Base-by-base conservation (phyloP, 805 yeast genomes). In the Maudiozyma bulderi region DNA sequence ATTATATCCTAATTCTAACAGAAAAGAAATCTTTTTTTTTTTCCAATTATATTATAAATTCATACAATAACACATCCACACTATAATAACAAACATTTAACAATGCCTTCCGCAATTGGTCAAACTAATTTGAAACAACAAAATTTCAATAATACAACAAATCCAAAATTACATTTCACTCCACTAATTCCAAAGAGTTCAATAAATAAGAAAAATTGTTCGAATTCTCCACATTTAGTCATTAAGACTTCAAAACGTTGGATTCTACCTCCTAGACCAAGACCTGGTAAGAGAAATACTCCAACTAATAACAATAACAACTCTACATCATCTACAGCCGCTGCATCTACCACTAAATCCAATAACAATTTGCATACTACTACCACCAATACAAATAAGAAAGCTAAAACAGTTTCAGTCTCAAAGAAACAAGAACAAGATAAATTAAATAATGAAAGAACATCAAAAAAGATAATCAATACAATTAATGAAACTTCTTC, bases 221-320 rank as follows among this genome's bases (percentile, higher is more conserved):
- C 33, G 5, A 40, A n/a, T n/a, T 40, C 43, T 7, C 43, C 43
- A 10, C 40, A 47, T 13, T 40, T 52, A 26, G 47, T 50, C 15
- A 49, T 57, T 7, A 78, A 74, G 56, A 82, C 91, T 1, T 82
- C 89, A 46, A 83, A 83, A 59, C 81, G 80, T 59, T 87, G 93
- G 90, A 89, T 84, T 7, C 68, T 85, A 32, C 95, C 95, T 3
- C 95, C 95, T 9, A 72, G 93, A 54, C 93, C 95, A 29, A 82
- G 85, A 55, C 85, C 86, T 0, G 86, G 85, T 20, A 68, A 82
- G 46, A 78, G 78, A 55, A 81, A 39, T 11, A 28, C 11, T 15
- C 41, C 81, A 4, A 30, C 34, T 6, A 10, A 13, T 30, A 40
- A 4, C 14, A 40, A 51, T n/a, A 29, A 37, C 3, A 60, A 48